Conservation (phyloP, 2,329 filamentous ascomycete species). For the Pseudogymnoascus sp. region DNA sequence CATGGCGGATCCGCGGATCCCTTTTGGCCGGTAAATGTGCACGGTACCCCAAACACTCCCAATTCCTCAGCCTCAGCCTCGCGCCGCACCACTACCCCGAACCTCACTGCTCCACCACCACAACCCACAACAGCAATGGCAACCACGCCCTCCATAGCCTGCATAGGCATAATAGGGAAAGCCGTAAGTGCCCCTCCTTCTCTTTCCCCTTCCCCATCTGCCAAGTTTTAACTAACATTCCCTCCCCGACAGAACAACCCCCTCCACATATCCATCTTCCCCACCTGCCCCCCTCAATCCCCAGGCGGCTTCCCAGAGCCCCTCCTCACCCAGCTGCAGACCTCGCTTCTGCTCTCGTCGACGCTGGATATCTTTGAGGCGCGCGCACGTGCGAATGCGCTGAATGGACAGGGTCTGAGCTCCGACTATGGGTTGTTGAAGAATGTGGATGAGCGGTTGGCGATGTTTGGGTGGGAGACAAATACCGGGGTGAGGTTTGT, state of each 20-base stretch:
- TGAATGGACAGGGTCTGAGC: constrained; percentile 44
- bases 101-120: constrained; percentile 4
- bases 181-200: constrained; percentile 49
- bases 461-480: constrained; percentile 91
- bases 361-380: constrained; percentile 92
- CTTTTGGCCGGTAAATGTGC: no score
- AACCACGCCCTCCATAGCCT: constrained; percentile 73
- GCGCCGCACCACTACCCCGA: not conserved
- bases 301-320: constrained; percentile 35
- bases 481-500: constrained; percentile 92
- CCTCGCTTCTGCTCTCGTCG: constrained; percentile 81
- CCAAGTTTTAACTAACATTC: constrained; percentile 1
- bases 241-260: constrained; percentile 71
- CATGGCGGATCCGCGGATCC: no score
- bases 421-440: constrained; percentile 89
- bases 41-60: not conserved
- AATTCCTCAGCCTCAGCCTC: constrained; percentile 3
- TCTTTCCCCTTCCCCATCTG: not conserved
- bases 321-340: constrained; percentile 70
- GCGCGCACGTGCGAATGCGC: constrained; percentile 61
- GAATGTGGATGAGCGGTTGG: constrained; percentile 84
- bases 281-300: constrained; percentile 38
- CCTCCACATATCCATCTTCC: constrained; percentile 85
- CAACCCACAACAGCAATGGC: constrained; percentile 40
- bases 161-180: constrained; percentile 87